These are phyloP conservation scores for Naganishia vishniacii DNA, from an alignment of 768 basidiomycete species.

Conservation along the genomic window DNA sequence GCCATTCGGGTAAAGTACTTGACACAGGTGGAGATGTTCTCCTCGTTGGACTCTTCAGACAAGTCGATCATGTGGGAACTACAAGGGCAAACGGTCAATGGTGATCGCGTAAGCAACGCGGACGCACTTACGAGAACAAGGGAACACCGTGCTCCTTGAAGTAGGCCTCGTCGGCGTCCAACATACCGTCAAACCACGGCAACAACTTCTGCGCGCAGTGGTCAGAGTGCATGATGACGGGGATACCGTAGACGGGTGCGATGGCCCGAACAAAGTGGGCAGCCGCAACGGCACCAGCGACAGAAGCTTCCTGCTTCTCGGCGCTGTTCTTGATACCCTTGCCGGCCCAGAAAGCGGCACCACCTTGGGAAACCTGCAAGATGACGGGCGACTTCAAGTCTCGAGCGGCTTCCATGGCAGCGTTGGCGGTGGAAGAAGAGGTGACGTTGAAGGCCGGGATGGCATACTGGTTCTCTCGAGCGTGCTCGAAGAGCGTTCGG, in stretches of 20 bases:
- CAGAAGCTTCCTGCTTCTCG: conserved; percentile 82
- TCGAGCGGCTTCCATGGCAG: conserved; percentile 89
- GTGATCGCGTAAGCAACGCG: neutral
- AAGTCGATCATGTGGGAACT: conserved; percentile 96
- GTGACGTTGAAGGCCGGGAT: conserved; percentile 72
- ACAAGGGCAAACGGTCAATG: conserved; percentile 52
- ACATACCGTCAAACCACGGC: conserved; percentile 98
- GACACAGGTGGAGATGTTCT: conserved; percentile 89
- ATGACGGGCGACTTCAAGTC: conserved; percentile 98
- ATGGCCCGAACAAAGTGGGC: conserved; percentile 85
- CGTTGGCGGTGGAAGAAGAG: conserved; percentile 90
- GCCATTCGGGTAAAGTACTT: conserved; percentile 96
- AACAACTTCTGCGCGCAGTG: conserved; percentile 98
- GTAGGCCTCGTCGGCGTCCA: conserved; percentile 88
- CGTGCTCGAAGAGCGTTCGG: conserved; percentile 91
- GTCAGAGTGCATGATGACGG: conserved; percentile 95
- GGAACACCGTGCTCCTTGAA: conserved; percentile 76
- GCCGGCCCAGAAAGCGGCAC: conserved; percentile 90
- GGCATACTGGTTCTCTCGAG: conserved; percentile 59
- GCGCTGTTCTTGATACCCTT: conserved; percentile 85
- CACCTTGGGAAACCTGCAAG: conserved; percentile 94
- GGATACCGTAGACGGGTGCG: conserved; percentile 86
- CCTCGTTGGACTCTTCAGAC: conserved; percentile 71
- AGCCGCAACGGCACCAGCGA: conserved; percentile 83
- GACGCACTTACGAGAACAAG: conserved; percentile 49